These are phyloP conservation scores for Triticum dicoccoides DNA, from an alignment of 176 grass and related monocot genomes.

Conservation along the genomic window DNA sequence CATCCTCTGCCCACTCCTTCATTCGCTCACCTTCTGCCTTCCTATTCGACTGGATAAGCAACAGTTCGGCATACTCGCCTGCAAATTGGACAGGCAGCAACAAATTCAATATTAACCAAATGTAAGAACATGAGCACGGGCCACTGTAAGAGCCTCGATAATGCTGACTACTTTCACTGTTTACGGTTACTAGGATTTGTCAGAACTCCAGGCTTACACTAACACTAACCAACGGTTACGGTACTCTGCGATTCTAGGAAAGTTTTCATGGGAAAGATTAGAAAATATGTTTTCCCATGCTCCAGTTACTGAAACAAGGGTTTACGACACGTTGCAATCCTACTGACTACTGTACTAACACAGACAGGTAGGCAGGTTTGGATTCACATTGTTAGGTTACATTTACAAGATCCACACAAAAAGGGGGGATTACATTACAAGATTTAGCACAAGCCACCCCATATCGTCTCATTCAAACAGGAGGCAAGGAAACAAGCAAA, in stretches of 20 bases:
- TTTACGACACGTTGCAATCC: not conserved
- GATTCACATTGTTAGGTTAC: not conserved
- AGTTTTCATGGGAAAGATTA: not conserved
- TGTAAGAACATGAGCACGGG: not conserved
- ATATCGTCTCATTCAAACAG: not conserved
- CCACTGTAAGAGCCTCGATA: not conserved
- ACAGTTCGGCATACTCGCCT: slow-evolving; percentile 79
- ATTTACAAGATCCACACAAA: not conserved
- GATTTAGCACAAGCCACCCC: not conserved
- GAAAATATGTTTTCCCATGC: not conserved
- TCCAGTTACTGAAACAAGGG: not conserved
- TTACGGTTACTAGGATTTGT: not conserved
- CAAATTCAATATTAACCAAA: slow-evolving; percentile 21
- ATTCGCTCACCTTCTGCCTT: slow-evolving; percentile 87
- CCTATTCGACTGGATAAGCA: slow-evolving; percentile 78
- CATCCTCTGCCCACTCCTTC: slow-evolving; percentile 69
- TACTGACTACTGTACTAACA: not conserved
- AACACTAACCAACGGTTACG: not conserved
- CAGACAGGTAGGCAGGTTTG: not conserved
- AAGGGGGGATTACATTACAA: not conserved
- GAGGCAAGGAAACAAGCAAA: not conserved
- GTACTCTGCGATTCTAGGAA: no score
- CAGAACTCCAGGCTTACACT: not conserved
- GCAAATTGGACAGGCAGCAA: slow-evolving; percentile 19
- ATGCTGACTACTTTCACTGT: not conserved